phyloP scores from a whole-genome alignment of 2,329 filamentous ascomycete species.

The Hypoxylon rubiginosum region DNA sequence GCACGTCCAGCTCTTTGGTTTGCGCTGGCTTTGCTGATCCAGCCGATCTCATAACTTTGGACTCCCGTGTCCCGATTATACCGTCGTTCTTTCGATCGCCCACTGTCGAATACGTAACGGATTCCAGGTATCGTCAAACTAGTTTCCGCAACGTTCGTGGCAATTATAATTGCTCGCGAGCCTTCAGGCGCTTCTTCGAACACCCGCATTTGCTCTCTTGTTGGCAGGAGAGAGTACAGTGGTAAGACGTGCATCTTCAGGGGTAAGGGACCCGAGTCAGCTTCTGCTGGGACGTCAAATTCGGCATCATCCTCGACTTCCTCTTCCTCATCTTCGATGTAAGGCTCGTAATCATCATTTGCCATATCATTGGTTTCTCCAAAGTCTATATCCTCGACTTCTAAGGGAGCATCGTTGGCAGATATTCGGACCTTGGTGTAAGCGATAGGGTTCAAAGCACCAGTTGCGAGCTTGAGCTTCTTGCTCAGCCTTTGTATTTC shows the following conservation, averaged over 20 bases:
- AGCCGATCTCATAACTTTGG: slow-evolving; percentile 93
- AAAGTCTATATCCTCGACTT: slow-evolving; percentile 89
- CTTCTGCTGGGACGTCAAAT: slow-evolving; percentile 76
- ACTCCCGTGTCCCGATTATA: slow-evolving; percentile 92
- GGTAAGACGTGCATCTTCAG: slow-evolving; percentile 89
- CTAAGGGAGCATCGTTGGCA: slow-evolving; percentile 81
- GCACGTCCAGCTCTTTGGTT: slow-evolving; percentile 93
- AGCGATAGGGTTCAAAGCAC: slow-evolving; percentile 67
- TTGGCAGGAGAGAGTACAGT: slow-evolving; percentile 91
- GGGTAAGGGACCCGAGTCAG: slow-evolving; percentile 72
- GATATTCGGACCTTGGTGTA: slow-evolving; percentile 80
- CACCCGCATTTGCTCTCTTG: slow-evolving; percentile 89
- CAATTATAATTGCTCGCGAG: slow-evolving; percentile 86
- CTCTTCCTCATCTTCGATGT: slow-evolving; percentile 67
- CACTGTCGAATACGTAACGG: slow-evolving; percentile 86
- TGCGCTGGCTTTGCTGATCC: slow-evolving; percentile 98
- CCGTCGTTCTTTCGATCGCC: slow-evolving; percentile 89
- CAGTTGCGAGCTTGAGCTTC: slow-evolving; percentile 77
- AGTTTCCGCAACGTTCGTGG: slow-evolving; percentile 97
- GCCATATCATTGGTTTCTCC: slow-evolving; percentile 77
- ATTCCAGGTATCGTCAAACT: no score
- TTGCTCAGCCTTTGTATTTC: slow-evolving; percentile 91
- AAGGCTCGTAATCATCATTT: slow-evolving; percentile 69
- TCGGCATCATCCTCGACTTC: slow-evolving; percentile 75
- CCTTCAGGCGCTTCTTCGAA: slow-evolving; percentile 88